These are phyloP conservation scores for Eimeria sp. DNA, from an alignment of 169 alveolate species.

Conservation along the genomic window DNA sequence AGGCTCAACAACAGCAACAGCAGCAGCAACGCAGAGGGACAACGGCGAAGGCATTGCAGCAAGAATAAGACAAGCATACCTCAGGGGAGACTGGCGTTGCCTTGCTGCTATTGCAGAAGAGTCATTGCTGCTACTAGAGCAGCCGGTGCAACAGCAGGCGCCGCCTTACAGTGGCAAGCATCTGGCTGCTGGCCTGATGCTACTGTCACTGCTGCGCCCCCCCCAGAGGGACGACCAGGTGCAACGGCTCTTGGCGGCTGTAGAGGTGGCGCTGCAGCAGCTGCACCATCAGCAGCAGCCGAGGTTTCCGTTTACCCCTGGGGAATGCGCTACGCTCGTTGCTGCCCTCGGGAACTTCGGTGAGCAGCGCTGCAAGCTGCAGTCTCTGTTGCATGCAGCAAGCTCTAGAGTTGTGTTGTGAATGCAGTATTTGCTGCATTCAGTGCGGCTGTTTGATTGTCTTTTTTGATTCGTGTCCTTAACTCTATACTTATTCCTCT, in stretches of 20 bases:
- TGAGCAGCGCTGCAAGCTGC: background rate
- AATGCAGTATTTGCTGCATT: background rate
- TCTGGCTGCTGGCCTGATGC: background rate
- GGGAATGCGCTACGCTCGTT: constrained; percentile 44
- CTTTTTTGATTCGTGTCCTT: background rate
- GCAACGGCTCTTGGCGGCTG: constrained; percentile 6
- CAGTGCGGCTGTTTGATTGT: background rate
- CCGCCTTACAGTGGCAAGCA: too few species aligned
- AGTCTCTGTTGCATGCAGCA: background rate
- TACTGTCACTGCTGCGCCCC: constrained; percentile 20
- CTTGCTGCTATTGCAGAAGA: constrained; percentile 12
- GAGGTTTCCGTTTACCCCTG: background rate
- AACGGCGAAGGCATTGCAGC: constrained; percentile 1
- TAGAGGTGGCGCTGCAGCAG: too few species aligned
- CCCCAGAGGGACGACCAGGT: constrained; percentile 35
- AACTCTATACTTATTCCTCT: background rate
- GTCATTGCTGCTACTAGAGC: background rate
- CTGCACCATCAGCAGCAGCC: constrained; percentile 2
- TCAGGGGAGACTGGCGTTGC: constrained; percentile 21
- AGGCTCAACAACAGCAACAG: too few species aligned
- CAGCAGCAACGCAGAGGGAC: background rate
- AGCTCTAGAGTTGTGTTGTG: background rate
- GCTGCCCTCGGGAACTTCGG: constrained; percentile 32
- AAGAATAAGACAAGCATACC: background rate
- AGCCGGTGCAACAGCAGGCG: background rate